Evolutionary conservation across 129 eudicot species (phyloP).

Genomic region (Helianthus tuberosus): DNA sequence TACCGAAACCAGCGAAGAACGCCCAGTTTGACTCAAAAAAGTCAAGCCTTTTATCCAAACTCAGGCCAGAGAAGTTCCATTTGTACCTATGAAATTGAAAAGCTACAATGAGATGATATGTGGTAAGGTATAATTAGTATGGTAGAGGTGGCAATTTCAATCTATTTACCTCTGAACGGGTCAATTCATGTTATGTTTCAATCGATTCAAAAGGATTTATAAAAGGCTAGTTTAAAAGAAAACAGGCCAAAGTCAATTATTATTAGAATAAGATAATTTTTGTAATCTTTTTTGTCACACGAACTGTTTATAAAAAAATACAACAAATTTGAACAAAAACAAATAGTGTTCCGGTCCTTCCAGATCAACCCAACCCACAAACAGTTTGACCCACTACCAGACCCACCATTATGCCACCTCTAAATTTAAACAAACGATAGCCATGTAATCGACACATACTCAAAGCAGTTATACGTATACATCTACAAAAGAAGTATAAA

Average conservation of each 20-base stretch:
- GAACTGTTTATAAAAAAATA: background rate
- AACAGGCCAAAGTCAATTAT: background rate
- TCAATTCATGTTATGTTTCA: background rate
- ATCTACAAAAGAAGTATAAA: constrained; percentile 90
- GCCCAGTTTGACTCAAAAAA: constrained; percentile 98
- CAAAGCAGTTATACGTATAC: constrained; percentile 98
- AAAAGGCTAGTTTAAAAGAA: background rate
- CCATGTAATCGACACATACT: constrained; percentile 57
- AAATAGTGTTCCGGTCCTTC: background rate
- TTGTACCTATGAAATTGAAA: constrained; percentile 61
- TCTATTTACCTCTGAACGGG: constrained; percentile 3
- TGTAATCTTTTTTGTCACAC: background rate
- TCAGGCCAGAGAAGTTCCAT: constrained; percentile 93
- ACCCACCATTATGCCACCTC: constrained; percentile 23
- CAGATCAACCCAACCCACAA: background rate
- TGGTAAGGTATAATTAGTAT: constrained; percentile 1
- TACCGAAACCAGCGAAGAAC: constrained; percentile 97
- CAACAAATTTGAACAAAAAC: background rate
- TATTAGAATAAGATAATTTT: background rate
- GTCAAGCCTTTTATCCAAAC: constrained; percentile 88
- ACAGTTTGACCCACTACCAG: constrained; percentile 2
- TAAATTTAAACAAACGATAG: background rate
- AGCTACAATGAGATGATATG: constrained; percentile 17
- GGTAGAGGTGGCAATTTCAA: constrained; percentile 11
- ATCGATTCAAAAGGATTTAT: background rate